These are phyloP conservation scores for Kalanchoe fedtschenkoi DNA, from an alignment of 164 flowering plant genomes.

Conservation along the genomic window DNA sequence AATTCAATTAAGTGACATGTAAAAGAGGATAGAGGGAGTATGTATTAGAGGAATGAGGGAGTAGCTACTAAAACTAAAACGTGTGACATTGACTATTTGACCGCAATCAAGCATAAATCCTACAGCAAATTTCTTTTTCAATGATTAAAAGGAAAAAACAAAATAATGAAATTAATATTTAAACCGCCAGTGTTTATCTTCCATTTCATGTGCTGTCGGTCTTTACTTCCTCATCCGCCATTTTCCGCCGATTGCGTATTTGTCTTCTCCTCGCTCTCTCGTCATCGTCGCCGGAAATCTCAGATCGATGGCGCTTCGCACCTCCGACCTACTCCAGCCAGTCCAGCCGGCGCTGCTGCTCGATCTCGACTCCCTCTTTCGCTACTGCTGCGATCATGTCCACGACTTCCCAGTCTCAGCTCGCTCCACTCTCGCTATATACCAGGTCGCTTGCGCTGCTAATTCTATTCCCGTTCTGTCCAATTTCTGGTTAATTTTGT, in stretches of 20 bases:
- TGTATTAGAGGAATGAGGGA: no score
- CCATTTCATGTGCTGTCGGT: no score
- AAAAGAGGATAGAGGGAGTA: no score
- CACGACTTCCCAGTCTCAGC: slow-evolving; percentile 45
- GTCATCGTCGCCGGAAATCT: not conserved
- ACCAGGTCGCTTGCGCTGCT: slow-evolving; percentile 30
- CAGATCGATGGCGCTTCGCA: slow-evolving; percentile 12
- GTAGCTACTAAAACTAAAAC: no score
- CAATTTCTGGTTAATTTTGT: not conserved
- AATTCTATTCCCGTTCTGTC: not conserved
- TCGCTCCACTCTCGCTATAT: slow-evolving; percentile 37
- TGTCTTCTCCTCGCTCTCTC: not conserved
- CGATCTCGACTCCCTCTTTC: slow-evolving; percentile 40
- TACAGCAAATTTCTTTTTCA: no score
- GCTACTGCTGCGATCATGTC: slow-evolving; percentile 47
- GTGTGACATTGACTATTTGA: no score
- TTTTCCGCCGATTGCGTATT: not conserved
- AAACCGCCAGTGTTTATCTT: no score
- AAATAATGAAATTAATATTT: no score
- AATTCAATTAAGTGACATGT: no score
- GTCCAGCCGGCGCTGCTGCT: slow-evolving; percentile 33
- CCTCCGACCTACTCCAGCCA: slow-evolving; percentile 39
- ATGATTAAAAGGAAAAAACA: no score
- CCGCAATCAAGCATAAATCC: no score
- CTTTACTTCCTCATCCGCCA: no score